Evolutionary conservation across 2,329 filamentous ascomycete genomes (phyloP), one percentile per base, ranked within the genome.

Genomic region (Fusarium paranaense): DNA sequence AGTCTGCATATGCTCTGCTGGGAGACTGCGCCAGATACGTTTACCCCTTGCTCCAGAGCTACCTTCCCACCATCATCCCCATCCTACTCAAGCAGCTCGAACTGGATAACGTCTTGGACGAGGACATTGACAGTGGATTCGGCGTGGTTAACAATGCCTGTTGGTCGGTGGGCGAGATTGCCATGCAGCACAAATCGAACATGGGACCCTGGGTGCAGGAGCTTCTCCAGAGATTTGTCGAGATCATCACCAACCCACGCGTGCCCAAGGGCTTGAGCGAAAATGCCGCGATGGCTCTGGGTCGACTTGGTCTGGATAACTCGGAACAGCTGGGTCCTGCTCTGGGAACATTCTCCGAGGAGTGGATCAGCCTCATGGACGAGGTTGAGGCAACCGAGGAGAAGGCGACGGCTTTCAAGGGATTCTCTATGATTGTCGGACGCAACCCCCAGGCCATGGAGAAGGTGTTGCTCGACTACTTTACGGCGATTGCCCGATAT

Each of bases 91-190:
- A 91, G 78, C 95, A 98, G 81, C 90, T 99, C 32, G 95, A 98
- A 75, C 86, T 98, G 75, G 93, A 95, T 70, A 88, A 88, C 64
- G 89, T 95, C 60, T 84, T 91, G 20, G 93, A 95, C 70, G 94
- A 97, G 76, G 93, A 95, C 70, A 91, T 95, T 56, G 94, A 97
- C 73, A 93, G 90, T 20, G 92, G 92, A 16, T 98, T 98, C 82
- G 95, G 95, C 69, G 95, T 98, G 33, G 92, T 98, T 69, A 99
- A 98, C 88, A 99, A 99, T 81, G 96, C 97, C 25, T 98, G 96
- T 85, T 99, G 97, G 97, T 97, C 95, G 8, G 92, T 92, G 27
- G 97, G 97, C 47, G 97, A 99, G 85, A 97, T 98, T 71, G 91
- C 95, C 18, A 91, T 98, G 82, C 92, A 94, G 70, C 89, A 94